Conservation (phyloP, 352 stramenopile genomes). For the Phytophthora palmivora region DNA sequence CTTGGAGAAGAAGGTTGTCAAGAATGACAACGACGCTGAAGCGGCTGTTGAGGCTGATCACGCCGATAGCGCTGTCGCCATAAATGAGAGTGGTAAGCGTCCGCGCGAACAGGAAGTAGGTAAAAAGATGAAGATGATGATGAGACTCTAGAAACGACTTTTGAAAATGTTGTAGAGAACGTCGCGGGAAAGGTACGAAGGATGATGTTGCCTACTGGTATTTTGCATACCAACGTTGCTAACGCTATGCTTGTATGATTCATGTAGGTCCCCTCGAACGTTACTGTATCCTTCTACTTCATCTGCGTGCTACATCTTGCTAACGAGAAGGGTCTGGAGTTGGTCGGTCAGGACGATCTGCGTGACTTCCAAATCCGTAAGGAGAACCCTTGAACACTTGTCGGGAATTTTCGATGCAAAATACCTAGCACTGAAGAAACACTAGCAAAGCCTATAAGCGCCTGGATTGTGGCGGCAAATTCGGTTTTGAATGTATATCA, state of each 20-base stretch:
- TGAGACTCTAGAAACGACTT: slow-evolving; percentile 64
- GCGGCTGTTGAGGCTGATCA: slow-evolving; percentile 7
- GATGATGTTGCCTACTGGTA: neutral
- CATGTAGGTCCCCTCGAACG: slow-evolving; percentile 89
- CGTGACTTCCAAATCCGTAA: slow-evolving; percentile 79
- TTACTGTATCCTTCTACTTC: slow-evolving; percentile 98
- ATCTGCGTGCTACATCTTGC: slow-evolving; percentile 99
- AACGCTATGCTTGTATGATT: slow-evolving; percentile 11
- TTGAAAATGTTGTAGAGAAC: slow-evolving; percentile 92
- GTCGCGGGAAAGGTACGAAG: slow-evolving; percentile 79
- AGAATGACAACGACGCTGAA: neutral
- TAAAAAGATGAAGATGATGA: slow-evolving; percentile 26
- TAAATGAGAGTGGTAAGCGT: slow-evolving; percentile 48
- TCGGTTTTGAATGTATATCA: slow-evolving; percentile 32
- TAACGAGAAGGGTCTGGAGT: slow-evolving; percentile 97
- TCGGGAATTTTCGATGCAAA: slow-evolving; percentile 12
- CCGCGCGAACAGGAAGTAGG: slow-evolving; percentile 29
- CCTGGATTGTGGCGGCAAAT: slow-evolving; percentile 7
- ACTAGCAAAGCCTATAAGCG: slow-evolving; percentile 24
- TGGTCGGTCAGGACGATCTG: slow-evolving; percentile 82
- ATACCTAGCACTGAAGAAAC: slow-evolving; percentile 18
- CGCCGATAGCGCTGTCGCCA: neutral
- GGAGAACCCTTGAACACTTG: slow-evolving; percentile 28
- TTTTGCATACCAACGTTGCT: slow-evolving; percentile 2
- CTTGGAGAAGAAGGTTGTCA: slow-evolving; percentile 54